Evolutionary conservation across 257 asterid genomes (phyloP), one percentile per base, ranked within the genome.

Genomic region (Petunia secreta): DNA sequence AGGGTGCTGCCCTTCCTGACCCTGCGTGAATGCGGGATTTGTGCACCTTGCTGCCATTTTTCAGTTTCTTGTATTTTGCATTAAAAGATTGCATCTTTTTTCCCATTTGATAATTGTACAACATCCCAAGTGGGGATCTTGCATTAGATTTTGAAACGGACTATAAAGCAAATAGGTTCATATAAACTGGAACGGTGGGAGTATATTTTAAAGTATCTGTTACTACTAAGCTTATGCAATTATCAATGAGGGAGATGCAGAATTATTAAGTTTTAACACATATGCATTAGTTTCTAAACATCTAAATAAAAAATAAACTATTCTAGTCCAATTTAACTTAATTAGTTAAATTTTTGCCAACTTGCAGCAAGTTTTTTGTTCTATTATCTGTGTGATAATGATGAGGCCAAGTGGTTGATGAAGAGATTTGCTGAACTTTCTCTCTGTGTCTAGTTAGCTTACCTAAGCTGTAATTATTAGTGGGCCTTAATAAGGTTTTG

Each of bases 391-490:
- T 34, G 59, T 63, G 81, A 46, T 6, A 2, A 71, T 11, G 44
- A 63, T 36, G 36, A 78, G 48, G 14, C 59, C 57, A 78, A 44
- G 63, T 78, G 75, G 75, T 63, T 78, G 81, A 44, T 63, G 2
- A 62, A 34, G 14, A 77, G 43, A 57, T 48, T 59, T 78, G 43
- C 38, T 46, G 37, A 44, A 78, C 14, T 60, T 25, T 62, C 65
- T 62, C 2, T 1, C 7, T 60, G n/a, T 62, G 55, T 38, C 69
- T 78, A 50, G 43, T 78, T 78, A 43, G 57, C 60, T 62, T 25
- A 43, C 40, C 10, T 44, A 37, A 62, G 59, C 44, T 36, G 58
- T 62, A 46, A 43, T 46, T 77, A 39, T 60, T 60, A 36, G 80
- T 59, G 46, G 60, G 44, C 71, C 59, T 58, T 6, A 34, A 44